A percentile compares a stretch with the other conserved stretches of the same genome.
These are phyloP conservation scores for Quercus lobata DNA, from an alignment of 331 rosid genomes.

Conservation along the genomic window DNA sequence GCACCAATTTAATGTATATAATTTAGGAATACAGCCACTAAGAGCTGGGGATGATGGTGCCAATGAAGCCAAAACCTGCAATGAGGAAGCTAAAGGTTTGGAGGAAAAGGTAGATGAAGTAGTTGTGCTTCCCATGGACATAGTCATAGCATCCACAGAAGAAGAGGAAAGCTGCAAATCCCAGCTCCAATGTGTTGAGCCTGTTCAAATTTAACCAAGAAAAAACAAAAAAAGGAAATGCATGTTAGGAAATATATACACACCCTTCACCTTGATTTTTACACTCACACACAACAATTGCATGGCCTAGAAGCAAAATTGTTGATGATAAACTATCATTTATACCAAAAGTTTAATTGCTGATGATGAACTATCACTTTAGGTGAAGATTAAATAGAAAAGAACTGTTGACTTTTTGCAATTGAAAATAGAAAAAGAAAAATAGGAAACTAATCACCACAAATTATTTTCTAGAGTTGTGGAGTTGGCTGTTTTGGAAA, in stretches of 20 bases:
- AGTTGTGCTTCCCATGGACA: conserved; percentile 88
- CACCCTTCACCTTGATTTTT: not conserved
- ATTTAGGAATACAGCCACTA: not conserved
- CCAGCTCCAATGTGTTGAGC: conserved; percentile 77
- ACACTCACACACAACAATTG: not conserved
- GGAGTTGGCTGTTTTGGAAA: not conserved
- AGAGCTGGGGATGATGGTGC: conserved; percentile 86
- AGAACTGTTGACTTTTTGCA: conserved; percentile 2
- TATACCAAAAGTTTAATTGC: too few species aligned
- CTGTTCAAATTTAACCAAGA: conserved; percentile 37
- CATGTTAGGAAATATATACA: not conserved
- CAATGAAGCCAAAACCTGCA: conserved; percentile 89
- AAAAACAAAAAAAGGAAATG: not conserved
- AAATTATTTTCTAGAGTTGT: not conserved
- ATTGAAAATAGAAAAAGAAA: conserved; percentile 13
- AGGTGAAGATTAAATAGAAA: not conserved
- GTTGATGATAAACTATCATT: not conserved
- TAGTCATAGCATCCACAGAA: conserved; percentile 94
- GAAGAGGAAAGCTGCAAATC: conserved; percentile 88
- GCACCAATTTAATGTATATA: conserved; percentile 6
- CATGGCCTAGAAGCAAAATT: not conserved
- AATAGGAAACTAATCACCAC: conserved; percentile 9
- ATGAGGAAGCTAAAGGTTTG: conserved; percentile 79
- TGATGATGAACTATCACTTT: too few species aligned
- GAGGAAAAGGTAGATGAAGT: conserved; percentile 91